Evolutionary conservation across 176 grass and related monocot species (phyloP).

Genomic region (Cenchrus americanus): DNA sequence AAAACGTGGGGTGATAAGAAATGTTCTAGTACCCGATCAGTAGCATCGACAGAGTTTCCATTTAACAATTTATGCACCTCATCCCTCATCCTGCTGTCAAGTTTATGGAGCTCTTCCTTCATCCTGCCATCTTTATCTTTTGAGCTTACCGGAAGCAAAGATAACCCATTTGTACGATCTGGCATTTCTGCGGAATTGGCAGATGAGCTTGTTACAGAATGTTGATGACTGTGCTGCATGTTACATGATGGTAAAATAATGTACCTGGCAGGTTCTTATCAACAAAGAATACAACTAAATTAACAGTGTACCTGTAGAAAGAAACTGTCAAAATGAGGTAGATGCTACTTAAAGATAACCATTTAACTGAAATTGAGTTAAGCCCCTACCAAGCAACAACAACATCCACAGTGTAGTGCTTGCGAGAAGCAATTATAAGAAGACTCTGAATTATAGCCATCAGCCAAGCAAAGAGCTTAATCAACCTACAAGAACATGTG

Average conservation of each 20-base stretch:
- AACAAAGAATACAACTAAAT: constrained; percentile 90
- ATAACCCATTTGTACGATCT: constrained; percentile 66
- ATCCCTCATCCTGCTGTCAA: constrained; percentile 64
- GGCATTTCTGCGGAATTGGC: constrained; percentile 74
- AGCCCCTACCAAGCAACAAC: constrained; percentile 91
- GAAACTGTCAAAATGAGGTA: constrained; percentile 21
- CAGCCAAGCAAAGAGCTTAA: constrained; percentile 85
- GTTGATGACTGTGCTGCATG: not conserved
- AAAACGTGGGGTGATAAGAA: not conserved
- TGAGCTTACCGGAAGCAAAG: constrained; percentile 72
- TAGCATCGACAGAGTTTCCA: constrained; percentile 66
- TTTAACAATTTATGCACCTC: constrained; percentile 78
- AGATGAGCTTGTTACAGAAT: constrained; percentile 24
- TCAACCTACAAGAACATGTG: constrained; percentile 55
- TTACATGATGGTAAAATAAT: not conserved
- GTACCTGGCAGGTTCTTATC: constrained; percentile 88
- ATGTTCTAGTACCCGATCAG: constrained; percentile 69
- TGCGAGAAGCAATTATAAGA: constrained; percentile 94
- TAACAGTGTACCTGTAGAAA: constrained; percentile 88
- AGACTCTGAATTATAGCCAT: constrained; percentile 92
- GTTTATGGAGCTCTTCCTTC: constrained; percentile 62
- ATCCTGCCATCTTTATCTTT: constrained; percentile 77
- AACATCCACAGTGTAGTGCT: constrained; percentile 94
- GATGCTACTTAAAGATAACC: not conserved
- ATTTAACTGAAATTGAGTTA: constrained; percentile 8